A percentile compares a stretch with the other conserved stretches of the same genome.
phyloP scores from a whole-genome alignment of 495 filamentous ascomycete genomes.

The Lineolata rhizophorae region DNA sequence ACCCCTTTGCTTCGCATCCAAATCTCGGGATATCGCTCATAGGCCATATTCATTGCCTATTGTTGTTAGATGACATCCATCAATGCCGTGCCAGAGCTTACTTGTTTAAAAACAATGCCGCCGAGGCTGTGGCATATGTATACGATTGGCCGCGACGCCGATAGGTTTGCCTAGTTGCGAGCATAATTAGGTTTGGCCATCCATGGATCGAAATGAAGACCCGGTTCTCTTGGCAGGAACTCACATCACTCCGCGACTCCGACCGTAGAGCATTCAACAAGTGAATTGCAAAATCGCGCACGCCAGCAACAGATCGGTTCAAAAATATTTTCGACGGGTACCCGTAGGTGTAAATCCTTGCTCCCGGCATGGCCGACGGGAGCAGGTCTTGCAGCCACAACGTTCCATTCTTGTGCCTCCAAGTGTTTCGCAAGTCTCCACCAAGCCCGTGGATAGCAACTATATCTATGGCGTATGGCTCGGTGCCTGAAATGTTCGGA shows the following conservation, averaged over 20 bases:
- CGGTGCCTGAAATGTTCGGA: no score
- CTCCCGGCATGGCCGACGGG: slow-evolving; percentile 4
- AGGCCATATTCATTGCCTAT: neutral
- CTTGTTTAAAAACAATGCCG: slow-evolving; percentile 12
- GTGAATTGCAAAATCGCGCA: slow-evolving; percentile 6
- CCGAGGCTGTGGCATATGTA: slow-evolving; percentile 12
- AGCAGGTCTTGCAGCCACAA: slow-evolving; percentile 10
- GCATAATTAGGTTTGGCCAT: no score
- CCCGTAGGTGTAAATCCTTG: slow-evolving; percentile 9
- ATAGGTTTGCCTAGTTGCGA: no score
- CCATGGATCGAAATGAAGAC: no score
- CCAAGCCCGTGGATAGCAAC: slow-evolving; percentile 11
- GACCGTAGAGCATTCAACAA: no score
- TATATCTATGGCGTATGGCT: slow-evolving; percentile 7
- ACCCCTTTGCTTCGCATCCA: slow-evolving; percentile 1
- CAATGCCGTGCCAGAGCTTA: slow-evolving; percentile 1
- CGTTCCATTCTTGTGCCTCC: slow-evolving; percentile 9
- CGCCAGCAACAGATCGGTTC: slow-evolving; percentile 4
- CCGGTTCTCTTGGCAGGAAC: no score
- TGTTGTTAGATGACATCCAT: neutral
- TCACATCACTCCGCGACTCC: no score
- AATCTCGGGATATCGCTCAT: slow-evolving; percentile 2
- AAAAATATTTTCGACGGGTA: slow-evolving; percentile 7
- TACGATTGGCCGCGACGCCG: slow-evolving; percentile 8
- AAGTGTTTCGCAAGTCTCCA: slow-evolving; percentile 6